Evolutionary conservation across 805 yeast genomes (phyloP), one percentile per base, ranked within the genome.

Genomic region (Teunomyces lycoperdinae): DNA sequence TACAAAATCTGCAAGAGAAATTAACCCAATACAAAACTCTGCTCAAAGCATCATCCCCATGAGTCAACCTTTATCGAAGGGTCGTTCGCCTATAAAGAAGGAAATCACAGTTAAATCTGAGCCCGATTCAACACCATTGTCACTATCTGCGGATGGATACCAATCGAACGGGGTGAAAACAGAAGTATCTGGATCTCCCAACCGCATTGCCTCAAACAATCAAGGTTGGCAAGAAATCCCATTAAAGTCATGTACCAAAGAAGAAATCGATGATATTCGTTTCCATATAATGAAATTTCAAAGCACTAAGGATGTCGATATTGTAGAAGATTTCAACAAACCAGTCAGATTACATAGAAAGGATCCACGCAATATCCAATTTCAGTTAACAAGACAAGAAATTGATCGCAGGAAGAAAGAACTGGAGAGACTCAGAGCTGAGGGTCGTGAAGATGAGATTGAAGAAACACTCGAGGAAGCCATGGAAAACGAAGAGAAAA

Each of bases 341-440:
- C 99, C 99, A 0, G 84, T 91, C 14, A 74, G 97, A 57, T 71
- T 92, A 61, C 97, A 91, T 64, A 78, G 98, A 56, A 91, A 92
- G 62, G 98, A 92, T 66, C 97, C 99, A 0, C 81, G 89, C 60
- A 88, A 89, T 62, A 73, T 92, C 61, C 97, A 91, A 63, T 87
- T 87, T 61, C 95, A 89, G 64, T 72, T 89, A 56, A 83, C 91
- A 2, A 69, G 90, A 57, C 82, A 85, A 49, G 94, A 87, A 61
- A 78, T 87, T 55, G 92, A 85, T 45, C 79, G 76, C 45, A 55
- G 77, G 60, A 64, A 72, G 61, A 54, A 71, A 61, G 66, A 67
- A 55, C 52, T 57, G 11, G 65, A 60, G 35, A 59, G 55, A 38
- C 60, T 53, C 17, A 51, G 52, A 44, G 17, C n/a, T 45, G 55